Base-by-base conservation (phyloP, 2,329 filamentous ascomycete species). In the Pyrenophora seminiperda region DNA sequence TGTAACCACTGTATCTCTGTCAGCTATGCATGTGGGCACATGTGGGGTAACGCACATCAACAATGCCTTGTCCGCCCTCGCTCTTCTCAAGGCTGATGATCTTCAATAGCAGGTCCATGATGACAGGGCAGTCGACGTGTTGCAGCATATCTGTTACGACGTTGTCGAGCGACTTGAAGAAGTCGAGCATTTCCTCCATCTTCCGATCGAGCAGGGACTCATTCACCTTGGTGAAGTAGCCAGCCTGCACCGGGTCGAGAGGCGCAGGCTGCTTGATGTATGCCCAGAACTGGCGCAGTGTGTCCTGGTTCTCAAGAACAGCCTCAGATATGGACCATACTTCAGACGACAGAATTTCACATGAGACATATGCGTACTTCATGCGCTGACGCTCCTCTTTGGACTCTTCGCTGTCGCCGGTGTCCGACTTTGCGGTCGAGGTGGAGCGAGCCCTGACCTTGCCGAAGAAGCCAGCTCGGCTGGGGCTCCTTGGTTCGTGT, bases 171-270 rank as follows among this genome's bases (percentile, higher is more conserved):
- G 85, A 87, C 72, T 91, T 95, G 73, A 99, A 85, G 54, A 99
- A 86, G 14, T 87, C 85, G 60, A 97, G 80, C 93, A 97, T 99
- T 58, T 97, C 93, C 67, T 95, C 90, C 5, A 95, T 97, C 81
- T 97, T 97, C 76, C 94, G 95, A 73, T 97, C 94, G 47, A 99
- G 88, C 15, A 99, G 78, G n/a, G 91, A 89, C 76, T 99, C 94
- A 73, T 97, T 97, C 68, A 99, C 92, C 72, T 97, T 99, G 47
- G 93, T 97, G 72, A 99, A 99, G 73, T 99, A 99, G 67, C 92
- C 92, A 14, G 94, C 93, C 75, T 97, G 93, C 5, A 97, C 82
- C 30, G 93, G 89, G 71, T 97, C 93, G 47, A 99, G 82, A 2
- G 93, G 90, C 9, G 90, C 83, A n/a, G 90, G 83, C 47, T 87